Base-by-base conservation (phyloP, 208 protist genomes). In the Trypanosomatidae sp. region DNA sequence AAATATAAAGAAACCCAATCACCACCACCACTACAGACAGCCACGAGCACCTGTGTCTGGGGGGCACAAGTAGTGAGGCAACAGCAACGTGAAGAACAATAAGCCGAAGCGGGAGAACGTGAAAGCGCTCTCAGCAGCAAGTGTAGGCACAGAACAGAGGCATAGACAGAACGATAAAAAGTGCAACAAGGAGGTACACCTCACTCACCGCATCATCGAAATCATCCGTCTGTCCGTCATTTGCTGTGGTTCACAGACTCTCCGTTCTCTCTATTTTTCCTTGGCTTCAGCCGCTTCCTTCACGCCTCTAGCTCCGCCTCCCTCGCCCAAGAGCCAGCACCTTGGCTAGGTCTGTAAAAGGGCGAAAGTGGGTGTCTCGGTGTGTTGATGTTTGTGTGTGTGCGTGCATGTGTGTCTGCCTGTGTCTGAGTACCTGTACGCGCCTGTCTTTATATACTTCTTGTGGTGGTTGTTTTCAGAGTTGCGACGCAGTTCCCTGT, bases 371-470 rank as follows among this genome's bases (percentile, higher is more conserved):
- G 36, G 36, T 39, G 47, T 22, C 47, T 50, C 47, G 10, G 53
- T 59, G 53, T 59, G 53, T 59, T 12, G 10, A 59, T 28, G 17
- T 59, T 10, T 25, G 53, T 58, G 53, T 58, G 53, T 58, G 19
- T 58, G 53, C 33, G 59, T 65, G 59, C 15, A n/a, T 62, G 58
- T 62, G 58, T 41, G 58, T n/a, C 30, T 62, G 52, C 9, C 52
- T 56, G 17, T 56, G 19, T 56, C 25, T 56, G 2, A 55, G 50
- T 28, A 8, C 50, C 50, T 22, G 47, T n/a, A 1, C 47, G 36
- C 12, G 50, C 50, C 50, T 3, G 22, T 55, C 22, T 22, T 19
- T 13, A n/a, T 12, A 5, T n/a, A 55, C 50, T 3, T n/a, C 5
- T 55, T 12, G 50, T 55, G 50, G 50, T 55, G 22, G 3, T 55